phyloP scores from a whole-genome alignment of 1,284 basidiomycete genomes.

The Schizopora paradoxa region DNA sequence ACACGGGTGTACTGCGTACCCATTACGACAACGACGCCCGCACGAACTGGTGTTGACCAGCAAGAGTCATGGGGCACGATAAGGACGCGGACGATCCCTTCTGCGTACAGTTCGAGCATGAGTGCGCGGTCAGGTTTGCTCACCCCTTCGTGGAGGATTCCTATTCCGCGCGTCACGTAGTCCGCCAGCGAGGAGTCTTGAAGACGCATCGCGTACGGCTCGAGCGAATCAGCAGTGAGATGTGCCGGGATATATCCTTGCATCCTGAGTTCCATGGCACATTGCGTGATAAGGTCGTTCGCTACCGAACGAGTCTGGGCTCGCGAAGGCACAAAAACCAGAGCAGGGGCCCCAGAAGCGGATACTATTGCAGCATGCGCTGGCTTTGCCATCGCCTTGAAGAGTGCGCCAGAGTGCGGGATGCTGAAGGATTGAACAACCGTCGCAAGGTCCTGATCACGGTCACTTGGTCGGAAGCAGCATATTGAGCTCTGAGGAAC shows the following conservation, averaged over 20 bases:
- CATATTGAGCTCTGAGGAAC: constrained; percentile 64
- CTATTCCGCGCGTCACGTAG: constrained; percentile 84
- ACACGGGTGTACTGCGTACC: constrained; percentile 82
- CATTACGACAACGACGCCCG: constrained; percentile 82
- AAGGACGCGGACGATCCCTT: constrained; percentile 79
- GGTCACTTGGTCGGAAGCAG: constrained; percentile 78
- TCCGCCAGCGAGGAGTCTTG: constrained; percentile 66
- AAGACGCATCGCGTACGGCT: constrained; percentile 57
- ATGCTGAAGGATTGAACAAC: constrained; percentile 80
- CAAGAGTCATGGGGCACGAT: constrained; percentile 79
- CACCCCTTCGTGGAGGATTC: constrained; percentile 79
- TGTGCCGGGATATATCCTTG: constrained; percentile 65
- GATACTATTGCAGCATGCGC: constrained; percentile 64
- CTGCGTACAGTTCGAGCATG: constrained; percentile 79
- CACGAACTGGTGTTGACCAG: constrained; percentile 82
- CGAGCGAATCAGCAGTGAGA: constrained; percentile 52
- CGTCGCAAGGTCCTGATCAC: constrained; percentile 74
- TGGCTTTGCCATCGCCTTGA: constrained; percentile 92
- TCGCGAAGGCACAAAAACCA: constrained; percentile 90
- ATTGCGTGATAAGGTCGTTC: constrained; percentile 83
- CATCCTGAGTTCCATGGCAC: constrained; percentile 71
- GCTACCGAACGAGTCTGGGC: constrained; percentile 77
- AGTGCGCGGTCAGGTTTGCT: constrained; percentile 66
- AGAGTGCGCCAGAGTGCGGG: constrained; percentile 80
- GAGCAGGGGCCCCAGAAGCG: constrained; percentile 45